Conservation (phyloP, 768 basidiomycete species). For the Tulasnella sp. region DNA sequence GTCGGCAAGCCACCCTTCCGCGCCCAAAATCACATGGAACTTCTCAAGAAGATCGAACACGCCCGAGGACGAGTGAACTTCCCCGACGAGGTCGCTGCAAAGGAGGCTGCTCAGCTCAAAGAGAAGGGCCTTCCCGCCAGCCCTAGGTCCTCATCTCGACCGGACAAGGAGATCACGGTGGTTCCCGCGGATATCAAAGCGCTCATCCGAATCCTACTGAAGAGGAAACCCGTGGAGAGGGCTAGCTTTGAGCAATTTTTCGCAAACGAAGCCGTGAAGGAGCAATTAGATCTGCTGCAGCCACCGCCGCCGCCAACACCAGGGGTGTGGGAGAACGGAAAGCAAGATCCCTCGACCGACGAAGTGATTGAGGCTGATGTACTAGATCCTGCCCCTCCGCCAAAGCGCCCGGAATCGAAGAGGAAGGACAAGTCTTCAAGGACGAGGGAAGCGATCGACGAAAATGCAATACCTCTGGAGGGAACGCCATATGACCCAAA, state of each 20-base stretch:
- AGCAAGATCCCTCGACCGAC: slow-evolving; percentile 23
- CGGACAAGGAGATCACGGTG: slow-evolving; percentile 32
- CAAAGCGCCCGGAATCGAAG: not conserved
- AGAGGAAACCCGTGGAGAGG: slow-evolving; percentile 73
- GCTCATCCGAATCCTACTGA: slow-evolving; percentile 76
- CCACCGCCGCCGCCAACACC: not conserved
- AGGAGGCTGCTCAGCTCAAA: slow-evolving; percentile 37
- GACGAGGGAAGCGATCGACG: slow-evolving; percentile 3
- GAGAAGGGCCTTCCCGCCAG: slow-evolving; percentile 41
- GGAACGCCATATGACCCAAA: slow-evolving; percentile 18
- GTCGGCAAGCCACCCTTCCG: slow-evolving; percentile 92
- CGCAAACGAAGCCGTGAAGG: slow-evolving; percentile 57
- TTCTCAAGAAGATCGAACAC: slow-evolving; percentile 84
- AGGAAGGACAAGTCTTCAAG: not conserved
- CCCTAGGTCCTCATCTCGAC: slow-evolving; percentile 1
- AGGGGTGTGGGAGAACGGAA: not conserved
- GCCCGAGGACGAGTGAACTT: slow-evolving; percentile 82
- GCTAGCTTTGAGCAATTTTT: slow-evolving; percentile 93
- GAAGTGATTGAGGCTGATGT: slow-evolving; percentile 25
- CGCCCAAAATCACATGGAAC: slow-evolving; percentile 91
- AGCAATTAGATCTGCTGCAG: slow-evolving; percentile 66
- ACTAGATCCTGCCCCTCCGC: not conserved
- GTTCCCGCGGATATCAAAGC: slow-evolving; percentile 81
- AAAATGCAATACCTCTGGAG: slow-evolving; percentile 11
- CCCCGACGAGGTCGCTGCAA: slow-evolving; percentile 74